phyloP scores from a whole-genome alignment of 2,329 filamentous ascomycete species.

The Penicillium sp. region DNA sequence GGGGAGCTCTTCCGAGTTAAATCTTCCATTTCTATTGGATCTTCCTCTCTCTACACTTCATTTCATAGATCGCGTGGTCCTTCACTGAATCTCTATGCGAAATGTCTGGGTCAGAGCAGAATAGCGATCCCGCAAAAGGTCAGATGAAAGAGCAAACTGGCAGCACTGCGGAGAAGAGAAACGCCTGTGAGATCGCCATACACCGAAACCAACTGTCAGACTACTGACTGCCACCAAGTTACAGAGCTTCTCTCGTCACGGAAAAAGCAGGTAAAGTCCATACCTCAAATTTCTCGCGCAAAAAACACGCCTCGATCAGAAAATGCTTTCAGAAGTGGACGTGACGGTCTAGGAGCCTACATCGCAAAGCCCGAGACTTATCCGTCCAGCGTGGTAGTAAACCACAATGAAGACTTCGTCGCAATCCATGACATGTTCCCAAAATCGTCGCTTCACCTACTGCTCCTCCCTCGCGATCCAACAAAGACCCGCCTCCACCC shows the following conservation, averaged over 20 bases:
- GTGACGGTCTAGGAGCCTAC: constrained; percentile 67
- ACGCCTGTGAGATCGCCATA: constrained; percentile 33
- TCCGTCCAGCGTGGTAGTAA: constrained; percentile 61
- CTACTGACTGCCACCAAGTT: constrained; percentile 38
- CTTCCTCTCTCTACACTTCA: neutral
- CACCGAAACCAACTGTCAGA: neutral
- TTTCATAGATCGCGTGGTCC: neutral
- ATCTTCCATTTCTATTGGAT: neutral
- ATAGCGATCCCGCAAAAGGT: neutral
- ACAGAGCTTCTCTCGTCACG: constrained; percentile 57
- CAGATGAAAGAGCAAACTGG: neutral
- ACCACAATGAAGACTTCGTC: constrained; percentile 67
- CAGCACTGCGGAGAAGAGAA: constrained; percentile 33
- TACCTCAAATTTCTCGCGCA: constrained; percentile 15
- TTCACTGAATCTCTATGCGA: neutral
- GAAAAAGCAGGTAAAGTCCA: constrained; percentile 39
- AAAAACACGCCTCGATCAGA: constrained; percentile 17
- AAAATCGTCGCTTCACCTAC: constrained; percentile 79
- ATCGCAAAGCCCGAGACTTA: constrained; percentile 62
- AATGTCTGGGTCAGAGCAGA: constrained; percentile 7
- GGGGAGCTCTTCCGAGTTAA: constrained; percentile 12
- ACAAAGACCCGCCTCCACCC: constrained; percentile 66
- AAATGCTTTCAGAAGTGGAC: constrained; percentile 41
- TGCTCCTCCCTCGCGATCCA: constrained; percentile 76
- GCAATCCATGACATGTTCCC: constrained; percentile 81